phyloP scores from a whole-genome alignment of 352 stramenopile species.

The Phytopythium kandeliae region DNA sequence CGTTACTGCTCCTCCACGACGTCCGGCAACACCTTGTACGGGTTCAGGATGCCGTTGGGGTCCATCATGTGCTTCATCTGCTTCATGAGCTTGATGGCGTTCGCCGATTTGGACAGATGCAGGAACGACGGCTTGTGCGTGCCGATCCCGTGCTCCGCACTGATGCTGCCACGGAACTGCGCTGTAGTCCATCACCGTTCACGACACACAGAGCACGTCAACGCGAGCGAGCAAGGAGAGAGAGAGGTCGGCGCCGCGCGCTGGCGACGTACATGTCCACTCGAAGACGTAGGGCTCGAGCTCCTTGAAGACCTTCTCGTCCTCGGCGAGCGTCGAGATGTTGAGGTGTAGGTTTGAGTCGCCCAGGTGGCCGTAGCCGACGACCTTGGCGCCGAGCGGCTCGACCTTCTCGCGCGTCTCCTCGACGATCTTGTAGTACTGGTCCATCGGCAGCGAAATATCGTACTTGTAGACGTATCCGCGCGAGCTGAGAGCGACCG shows the following conservation, averaged over 20 bases:
- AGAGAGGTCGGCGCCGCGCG: too few species aligned
- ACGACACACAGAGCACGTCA: background rate
- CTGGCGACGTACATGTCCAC: slow-evolving; percentile 73
- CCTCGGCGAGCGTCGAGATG: slow-evolving; percentile 73
- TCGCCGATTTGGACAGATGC: slow-evolving; percentile 74
- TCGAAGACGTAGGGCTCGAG: slow-evolving; percentile 80
- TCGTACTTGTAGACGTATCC: slow-evolving; percentile 99
- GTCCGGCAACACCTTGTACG: slow-evolving; percentile 89
- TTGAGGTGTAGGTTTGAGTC: slow-evolving; percentile 98
- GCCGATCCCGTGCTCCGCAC: slow-evolving; percentile 96
- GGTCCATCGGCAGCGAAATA: slow-evolving; percentile 88
- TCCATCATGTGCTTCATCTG: slow-evolving; percentile 94
- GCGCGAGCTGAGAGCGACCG: slow-evolving; percentile 72
- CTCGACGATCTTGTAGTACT: slow-evolving; percentile 90
- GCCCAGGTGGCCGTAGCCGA: slow-evolving; percentile 93
- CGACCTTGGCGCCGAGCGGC: slow-evolving; percentile 42
- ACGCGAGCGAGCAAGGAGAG: too few species aligned
- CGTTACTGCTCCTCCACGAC: slow-evolving; percentile 10
- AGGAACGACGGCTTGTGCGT: slow-evolving; percentile 91
- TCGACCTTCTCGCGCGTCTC: slow-evolving; percentile 61
- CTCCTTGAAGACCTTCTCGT: slow-evolving; percentile 54
- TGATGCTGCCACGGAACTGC: slow-evolving; percentile 92
- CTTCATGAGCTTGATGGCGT: slow-evolving; percentile 88
- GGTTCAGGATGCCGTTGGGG: slow-evolving; percentile 95
- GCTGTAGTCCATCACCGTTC: slow-evolving; percentile 10